Conservation (phyloP, 768 basidiomycete genomes). For the Dioszegia aurantiaca region DNA sequence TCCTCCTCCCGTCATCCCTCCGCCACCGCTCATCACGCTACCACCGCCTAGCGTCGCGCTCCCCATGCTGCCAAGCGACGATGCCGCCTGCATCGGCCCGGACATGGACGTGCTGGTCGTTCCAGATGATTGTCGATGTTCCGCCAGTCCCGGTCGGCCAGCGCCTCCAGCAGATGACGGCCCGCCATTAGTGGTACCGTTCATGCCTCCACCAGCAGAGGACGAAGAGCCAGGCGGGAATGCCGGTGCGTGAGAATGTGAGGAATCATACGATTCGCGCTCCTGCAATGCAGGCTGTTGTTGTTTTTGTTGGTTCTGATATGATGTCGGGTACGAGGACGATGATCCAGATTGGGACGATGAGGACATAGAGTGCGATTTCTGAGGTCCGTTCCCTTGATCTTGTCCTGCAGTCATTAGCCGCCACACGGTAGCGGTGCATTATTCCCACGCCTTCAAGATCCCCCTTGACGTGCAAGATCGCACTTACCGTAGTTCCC, state of each 20-base stretch:
- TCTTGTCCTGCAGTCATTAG: background rate
- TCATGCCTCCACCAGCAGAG: background rate
- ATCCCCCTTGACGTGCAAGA: background rate
- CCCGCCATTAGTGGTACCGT: background rate
- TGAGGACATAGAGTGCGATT: background rate
- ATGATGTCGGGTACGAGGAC: background rate
- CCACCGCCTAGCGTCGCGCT: constrained; percentile 5
- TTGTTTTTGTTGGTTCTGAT: background rate
- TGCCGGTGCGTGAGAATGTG: background rate
- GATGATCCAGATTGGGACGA: constrained; percentile 6
- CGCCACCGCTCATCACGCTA: constrained; percentile 2
- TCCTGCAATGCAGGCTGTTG: background rate
- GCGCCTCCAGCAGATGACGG: background rate
- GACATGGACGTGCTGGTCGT: background rate
- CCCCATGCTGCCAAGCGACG: background rate
- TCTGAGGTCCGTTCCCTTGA: background rate
- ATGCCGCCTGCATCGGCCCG: background rate
- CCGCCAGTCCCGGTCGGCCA: background rate
- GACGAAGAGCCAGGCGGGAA: background rate
- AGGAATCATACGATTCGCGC: background rate
- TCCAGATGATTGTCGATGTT: constrained; percentile 10
- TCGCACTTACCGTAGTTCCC: constrained; percentile 2
- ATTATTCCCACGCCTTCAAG: no score
- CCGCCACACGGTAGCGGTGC: no score
- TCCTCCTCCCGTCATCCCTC: no score